These are phyloP conservation scores for Colletotrichum acutatum DNA, from an alignment of 2,329 filamentous ascomycete species.

Conservation along the genomic window DNA sequence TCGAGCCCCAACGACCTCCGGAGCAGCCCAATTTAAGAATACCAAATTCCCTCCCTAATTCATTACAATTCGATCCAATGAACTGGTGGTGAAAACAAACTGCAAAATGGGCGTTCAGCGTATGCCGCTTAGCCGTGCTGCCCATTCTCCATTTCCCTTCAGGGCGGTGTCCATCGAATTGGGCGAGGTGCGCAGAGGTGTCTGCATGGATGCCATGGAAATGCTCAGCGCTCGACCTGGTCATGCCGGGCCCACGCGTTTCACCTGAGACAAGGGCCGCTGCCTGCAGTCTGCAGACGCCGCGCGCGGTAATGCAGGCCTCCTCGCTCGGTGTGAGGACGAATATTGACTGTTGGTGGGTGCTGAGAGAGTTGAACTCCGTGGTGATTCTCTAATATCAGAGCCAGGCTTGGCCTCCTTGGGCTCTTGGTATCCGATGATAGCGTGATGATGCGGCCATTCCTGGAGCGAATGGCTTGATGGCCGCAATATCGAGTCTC, in stretches of 20 bases:
- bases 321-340: not conserved
- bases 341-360: not conserved
- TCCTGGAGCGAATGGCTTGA: not conserved
- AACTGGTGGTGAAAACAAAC: not conserved
- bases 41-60: not conserved
- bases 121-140: constrained; percentile 3
- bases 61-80: not conserved
- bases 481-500: not conserved
- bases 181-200: not conserved
- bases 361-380: not conserved
- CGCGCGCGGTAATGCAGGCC: constrained; percentile 20
- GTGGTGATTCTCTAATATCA: not conserved
- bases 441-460: constrained; percentile 17
- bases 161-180: not conserved
- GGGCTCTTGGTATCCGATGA: not conserved
- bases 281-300: constrained; percentile 10
- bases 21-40: constrained; percentile 14
- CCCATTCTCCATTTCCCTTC: not conserved
- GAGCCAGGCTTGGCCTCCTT: not conserved
- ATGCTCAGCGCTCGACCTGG: constrained; percentile 18
- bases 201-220: constrained; percentile 4
- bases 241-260: constrained; percentile 5
- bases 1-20: not conserved
- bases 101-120: not conserved
- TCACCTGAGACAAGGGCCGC: constrained; percentile 34